A percentile compares a stretch with the other conserved stretches of the same genome.
Evolutionary conservation across 176 grass and related monocot genomes (phyloP).

Genomic region (Coix lacrymajobi): DNA sequence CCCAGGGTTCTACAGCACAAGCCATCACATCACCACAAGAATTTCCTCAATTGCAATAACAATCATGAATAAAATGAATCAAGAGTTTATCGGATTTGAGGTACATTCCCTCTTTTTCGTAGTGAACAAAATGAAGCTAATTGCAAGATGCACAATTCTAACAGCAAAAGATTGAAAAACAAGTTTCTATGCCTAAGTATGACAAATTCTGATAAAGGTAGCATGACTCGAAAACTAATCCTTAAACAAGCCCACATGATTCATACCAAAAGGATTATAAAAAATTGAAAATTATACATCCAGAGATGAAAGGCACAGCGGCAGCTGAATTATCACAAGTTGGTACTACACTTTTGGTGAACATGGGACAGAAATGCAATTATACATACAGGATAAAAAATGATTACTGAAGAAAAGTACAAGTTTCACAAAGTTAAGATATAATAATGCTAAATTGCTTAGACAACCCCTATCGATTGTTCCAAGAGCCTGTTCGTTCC

Average conservation of each 20-base stretch:
- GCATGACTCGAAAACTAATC: not conserved
- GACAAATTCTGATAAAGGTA: not conserved
- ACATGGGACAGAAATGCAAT: not conserved
- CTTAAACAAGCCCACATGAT: not conserved
- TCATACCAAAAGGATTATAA: not conserved
- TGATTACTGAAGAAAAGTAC: not conserved
- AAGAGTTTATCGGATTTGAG: not conserved
- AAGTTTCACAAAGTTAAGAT: not conserved
- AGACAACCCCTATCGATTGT: not conserved
- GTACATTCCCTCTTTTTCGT: not conserved
- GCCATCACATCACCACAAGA: not conserved
- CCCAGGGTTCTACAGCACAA: constrained; percentile 56
- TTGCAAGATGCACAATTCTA: not conserved
- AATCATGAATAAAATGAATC: not conserved
- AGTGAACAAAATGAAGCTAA: constrained; percentile 1
- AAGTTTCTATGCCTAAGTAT: not conserved
- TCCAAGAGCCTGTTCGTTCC: not conserved
- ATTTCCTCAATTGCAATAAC: constrained; percentile 16
- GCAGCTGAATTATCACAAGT: not conserved
- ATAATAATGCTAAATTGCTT: not conserved
- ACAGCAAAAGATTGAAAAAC: not conserved
- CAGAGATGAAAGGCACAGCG: not conserved
- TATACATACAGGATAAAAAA: not conserved
- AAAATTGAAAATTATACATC: not conserved
- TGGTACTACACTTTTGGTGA: not conserved